phyloP scores from a whole-genome alignment of 2,329 filamentous ascomycete species.

The Coleophoma cylindrospora region DNA sequence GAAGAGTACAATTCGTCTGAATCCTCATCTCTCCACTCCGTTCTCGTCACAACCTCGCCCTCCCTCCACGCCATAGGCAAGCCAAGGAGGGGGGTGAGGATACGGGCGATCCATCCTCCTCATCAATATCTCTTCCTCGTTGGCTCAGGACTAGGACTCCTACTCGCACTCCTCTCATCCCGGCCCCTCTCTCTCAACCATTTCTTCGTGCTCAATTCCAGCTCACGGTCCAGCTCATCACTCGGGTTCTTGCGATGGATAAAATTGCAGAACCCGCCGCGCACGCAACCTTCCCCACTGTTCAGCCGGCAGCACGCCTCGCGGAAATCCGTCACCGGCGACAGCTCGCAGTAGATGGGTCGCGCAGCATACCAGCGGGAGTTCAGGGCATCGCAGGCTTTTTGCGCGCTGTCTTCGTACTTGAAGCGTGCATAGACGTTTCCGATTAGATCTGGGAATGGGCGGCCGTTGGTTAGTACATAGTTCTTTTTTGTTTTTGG shows the following conservation, averaged over 20 bases:
- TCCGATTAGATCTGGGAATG: conserved; percentile 75
- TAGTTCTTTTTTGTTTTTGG: no score
- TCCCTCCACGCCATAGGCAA: no score
- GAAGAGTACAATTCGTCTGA: background rate
- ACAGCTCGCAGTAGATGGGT: conserved; percentile 97
- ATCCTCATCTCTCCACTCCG: background rate
- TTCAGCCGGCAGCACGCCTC: conserved; percentile 97
- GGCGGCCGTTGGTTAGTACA: no score
- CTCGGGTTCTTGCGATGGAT: conserved; percentile 96
- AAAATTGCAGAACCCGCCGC: conserved; percentile 98
- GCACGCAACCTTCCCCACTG: conserved; percentile 88
- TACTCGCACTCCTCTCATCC: conserved; percentile 75
- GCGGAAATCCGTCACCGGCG: conserved; percentile 94
- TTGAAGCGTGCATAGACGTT: conserved; percentile 99
- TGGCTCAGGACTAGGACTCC: conserved; percentile 84
- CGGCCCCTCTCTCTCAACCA: conserved; percentile 83
- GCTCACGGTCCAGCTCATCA: conserved; percentile 80
- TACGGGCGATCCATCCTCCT: background rate
- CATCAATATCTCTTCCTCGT: conserved; percentile 63
- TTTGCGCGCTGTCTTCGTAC: conserved; percentile 94
- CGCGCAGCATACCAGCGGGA: conserved; percentile 93
- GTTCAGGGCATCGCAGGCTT: conserved; percentile 91
- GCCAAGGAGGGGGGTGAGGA: background rate
- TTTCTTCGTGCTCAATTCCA: conserved; percentile 90
- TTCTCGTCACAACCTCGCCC: background rate